Percentiles rank a stretch among this genome's conserved stretches.
phyloP scores from a whole-genome alignment of 139 green algal genomes.

The Picochlorum sp. region DNA sequence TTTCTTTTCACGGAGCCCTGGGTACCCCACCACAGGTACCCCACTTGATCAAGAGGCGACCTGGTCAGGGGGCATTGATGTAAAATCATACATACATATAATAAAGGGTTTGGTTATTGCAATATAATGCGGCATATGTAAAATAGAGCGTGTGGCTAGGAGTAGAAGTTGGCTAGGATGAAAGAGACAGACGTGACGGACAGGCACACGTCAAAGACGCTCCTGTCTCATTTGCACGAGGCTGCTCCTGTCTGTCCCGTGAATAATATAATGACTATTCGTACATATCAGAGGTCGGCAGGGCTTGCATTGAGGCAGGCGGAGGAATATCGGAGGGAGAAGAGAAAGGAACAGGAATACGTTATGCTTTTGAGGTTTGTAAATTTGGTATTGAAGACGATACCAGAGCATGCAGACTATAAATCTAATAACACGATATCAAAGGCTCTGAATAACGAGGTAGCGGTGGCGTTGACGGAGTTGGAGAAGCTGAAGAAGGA shows the following conservation, averaged over 20 bases:
- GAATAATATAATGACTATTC: conserved; percentile 41
- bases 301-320: conserved; percentile 53
- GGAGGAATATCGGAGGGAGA: conserved; percentile 36
- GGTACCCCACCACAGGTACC: too few species aligned
- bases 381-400: conserved; percentile 67
- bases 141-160: too few species aligned
- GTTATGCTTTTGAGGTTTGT: conserved; percentile 71
- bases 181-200: not conserved
- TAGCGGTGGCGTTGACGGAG: conserved; percentile 34
- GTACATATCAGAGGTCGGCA: conserved; percentile 50
- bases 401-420: conserved; percentile 57
- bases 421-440: conserved; percentile 24
- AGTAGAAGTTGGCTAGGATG: too few species aligned
- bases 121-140: too few species aligned
- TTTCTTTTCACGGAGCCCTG: too few species aligned
- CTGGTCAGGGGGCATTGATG: too few species aligned
- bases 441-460: not conserved
- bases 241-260: conserved; percentile 23
- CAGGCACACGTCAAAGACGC: not conserved
- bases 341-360: conserved; percentile 67
- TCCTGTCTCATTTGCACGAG: conserved; percentile 38
- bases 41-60: too few species aligned
- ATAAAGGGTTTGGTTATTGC: too few species aligned
- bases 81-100: too few species aligned
- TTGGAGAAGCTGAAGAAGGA: conserved; percentile 53